phyloP scores from a whole-genome alignment of 2,329 filamentous ascomycete genomes.

The Beauveria sp. region DNA sequence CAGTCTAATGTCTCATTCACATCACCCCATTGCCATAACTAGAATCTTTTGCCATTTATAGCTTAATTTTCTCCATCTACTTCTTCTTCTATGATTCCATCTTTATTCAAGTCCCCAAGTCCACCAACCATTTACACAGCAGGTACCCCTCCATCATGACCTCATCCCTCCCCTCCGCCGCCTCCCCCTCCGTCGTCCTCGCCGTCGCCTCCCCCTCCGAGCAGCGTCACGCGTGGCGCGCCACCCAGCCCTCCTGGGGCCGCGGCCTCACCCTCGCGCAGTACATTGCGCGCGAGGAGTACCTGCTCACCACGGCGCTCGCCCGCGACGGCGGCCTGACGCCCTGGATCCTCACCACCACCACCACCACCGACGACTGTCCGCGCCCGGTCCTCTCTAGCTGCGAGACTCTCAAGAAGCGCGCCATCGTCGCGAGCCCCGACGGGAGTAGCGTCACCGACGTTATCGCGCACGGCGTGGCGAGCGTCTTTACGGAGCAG shows the following conservation, averaged over 20 bases:
- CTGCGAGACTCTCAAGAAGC: conserved; percentile 58
- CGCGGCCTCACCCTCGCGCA: conserved; percentile 43
- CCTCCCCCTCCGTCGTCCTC: conserved; percentile 31
- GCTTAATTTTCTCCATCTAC: background rate
- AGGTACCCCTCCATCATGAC: conserved; percentile 1
- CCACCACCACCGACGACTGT: conserved; percentile 30
- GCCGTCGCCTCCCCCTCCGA: conserved; percentile 50
- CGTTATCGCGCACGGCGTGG: conserved; percentile 63
- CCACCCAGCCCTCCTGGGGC: conserved; percentile 52
- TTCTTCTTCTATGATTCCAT: no score
- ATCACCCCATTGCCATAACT: no score
- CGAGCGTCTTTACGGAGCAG: conserved; percentile 68
- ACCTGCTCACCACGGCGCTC: conserved; percentile 50
- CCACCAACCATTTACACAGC: background rate
- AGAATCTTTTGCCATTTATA: background rate
- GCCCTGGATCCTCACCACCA: conserved; percentile 60
- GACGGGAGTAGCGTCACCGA: conserved; percentile 34
- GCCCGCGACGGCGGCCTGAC: conserved; percentile 51
- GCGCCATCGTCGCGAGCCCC: conserved; percentile 37
- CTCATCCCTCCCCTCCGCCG: conserved; percentile 2
- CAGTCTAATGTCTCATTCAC: no score
- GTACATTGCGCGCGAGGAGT: conserved; percentile 53
- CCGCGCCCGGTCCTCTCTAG: conserved; percentile 50
- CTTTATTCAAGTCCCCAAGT: no score
- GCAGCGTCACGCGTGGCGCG: conserved; percentile 44